A percentile compares a stretch with the other conserved stretches of the same genome.
phyloP scores from a whole-genome alignment of 2,329 filamentous ascomycete species.

The Pleomassaria siparia region DNA sequence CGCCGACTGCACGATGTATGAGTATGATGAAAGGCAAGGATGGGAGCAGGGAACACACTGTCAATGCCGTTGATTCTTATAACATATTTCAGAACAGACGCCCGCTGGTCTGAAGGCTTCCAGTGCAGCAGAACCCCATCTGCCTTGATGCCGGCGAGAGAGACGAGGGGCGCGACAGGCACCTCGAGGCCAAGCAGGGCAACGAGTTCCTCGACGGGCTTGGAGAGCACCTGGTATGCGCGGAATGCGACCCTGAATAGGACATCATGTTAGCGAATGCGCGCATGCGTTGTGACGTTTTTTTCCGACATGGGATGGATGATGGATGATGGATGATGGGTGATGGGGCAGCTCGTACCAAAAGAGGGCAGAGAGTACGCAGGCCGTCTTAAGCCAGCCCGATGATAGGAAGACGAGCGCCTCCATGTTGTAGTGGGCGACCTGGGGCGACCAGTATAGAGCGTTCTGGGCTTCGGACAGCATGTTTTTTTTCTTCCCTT shows the following conservation, averaged over 20 bases:
- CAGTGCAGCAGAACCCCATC: slow-evolving; percentile 90
- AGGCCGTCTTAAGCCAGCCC: slow-evolving; percentile 39
- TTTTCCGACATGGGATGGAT: background rate
- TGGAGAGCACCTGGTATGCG: slow-evolving; percentile 84
- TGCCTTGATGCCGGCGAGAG: slow-evolving; percentile 82
- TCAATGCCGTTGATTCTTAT: slow-evolving; percentile 93
- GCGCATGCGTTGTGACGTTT: background rate
- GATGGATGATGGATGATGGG: no score
- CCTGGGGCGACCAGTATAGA: slow-evolving; percentile 36
- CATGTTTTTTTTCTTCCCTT: no score
- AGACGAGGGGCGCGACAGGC: slow-evolving; percentile 84
- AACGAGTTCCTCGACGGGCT: slow-evolving; percentile 87
- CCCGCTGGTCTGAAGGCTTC: slow-evolving; percentile 70
- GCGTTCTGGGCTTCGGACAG: slow-evolving; percentile 33
- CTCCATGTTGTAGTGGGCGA: slow-evolving; percentile 40
- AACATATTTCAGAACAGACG: slow-evolving; percentile 79
- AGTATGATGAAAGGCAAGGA: slow-evolving; percentile 4
- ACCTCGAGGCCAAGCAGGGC: slow-evolving; percentile 92
- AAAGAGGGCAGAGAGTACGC: slow-evolving; percentile 38
- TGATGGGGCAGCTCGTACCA: slow-evolving; percentile 28
- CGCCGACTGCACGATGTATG: slow-evolving; percentile 64
- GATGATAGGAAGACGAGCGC: slow-evolving; percentile 36
- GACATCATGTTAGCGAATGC: slow-evolving; percentile 1
- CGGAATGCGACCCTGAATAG: slow-evolving; percentile 75
- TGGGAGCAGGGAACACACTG: slow-evolving; percentile 57